Conservation (phyloP, 345 rosid genomes). For the Eutrema japonicum region DNA sequence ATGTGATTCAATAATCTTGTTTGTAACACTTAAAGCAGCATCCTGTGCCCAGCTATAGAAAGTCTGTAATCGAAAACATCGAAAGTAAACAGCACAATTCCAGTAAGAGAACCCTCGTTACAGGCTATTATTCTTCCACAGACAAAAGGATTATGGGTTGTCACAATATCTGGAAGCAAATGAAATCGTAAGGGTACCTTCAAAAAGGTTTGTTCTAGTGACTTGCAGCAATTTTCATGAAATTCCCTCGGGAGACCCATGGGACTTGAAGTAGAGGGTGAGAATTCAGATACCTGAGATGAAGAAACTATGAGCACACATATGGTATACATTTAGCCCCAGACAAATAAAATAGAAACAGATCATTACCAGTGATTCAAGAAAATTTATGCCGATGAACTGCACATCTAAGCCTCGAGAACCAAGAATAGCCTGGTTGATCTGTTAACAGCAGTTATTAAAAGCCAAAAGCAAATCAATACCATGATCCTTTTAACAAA, state of each 20-base stretch:
- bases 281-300: constrained; percentile 89
- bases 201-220: constrained; percentile 74
- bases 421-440: constrained; percentile 83
- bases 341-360: constrained; percentile 26
- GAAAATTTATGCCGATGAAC: constrained; percentile 77
- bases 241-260: constrained; percentile 98
- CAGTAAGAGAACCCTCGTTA: constrained; percentile 26
- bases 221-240: constrained; percentile 86
- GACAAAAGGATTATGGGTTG: constrained; percentile 18
- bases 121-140: constrained; percentile 31
- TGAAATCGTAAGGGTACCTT: constrained; percentile 57
- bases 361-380: constrained; percentile 81
- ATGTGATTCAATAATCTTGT: constrained; percentile 66
- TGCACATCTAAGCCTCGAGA: constrained; percentile 78
- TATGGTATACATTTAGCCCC: constrained; percentile 15
- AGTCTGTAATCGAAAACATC: constrained; percentile 54
- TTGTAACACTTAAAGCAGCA: constrained; percentile 80
- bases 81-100: constrained; percentile 24
- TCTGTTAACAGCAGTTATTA: constrained; percentile 56
- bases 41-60: constrained; percentile 90
- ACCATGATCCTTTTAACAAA: constrained; percentile 14
- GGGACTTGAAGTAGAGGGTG: constrained; percentile 92
- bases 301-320: constrained; percentile 31
- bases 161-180: constrained; percentile 37
- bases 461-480: constrained; percentile 33